Evolutionary conservation across 2,329 filamentous ascomycete species (phyloP).

Genomic region (Pseudogymnoascus pannorum): DNA sequence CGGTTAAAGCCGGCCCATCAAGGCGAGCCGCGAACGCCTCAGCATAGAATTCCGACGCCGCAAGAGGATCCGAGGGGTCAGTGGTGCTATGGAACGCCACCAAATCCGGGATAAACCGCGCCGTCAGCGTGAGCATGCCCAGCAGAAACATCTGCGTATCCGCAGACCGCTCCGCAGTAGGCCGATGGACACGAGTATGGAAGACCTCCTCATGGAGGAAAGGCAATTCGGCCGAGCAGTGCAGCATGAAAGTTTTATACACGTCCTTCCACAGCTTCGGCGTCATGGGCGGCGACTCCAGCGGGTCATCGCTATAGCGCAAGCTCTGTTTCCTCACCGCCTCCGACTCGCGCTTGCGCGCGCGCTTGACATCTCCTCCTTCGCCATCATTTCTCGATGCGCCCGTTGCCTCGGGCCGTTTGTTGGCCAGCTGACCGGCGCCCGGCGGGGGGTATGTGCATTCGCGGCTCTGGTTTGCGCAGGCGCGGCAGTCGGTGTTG

Average conservation of each 20-base stretch:
- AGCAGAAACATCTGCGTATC: conserved; percentile 53
- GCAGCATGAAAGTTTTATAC: conserved; percentile 61
- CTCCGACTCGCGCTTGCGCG: conserved; percentile 34
- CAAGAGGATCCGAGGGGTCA: conserved; percentile 38
- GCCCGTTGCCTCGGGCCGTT: conserved; percentile 23
- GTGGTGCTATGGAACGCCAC: conserved; percentile 38
- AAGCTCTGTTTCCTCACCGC: conserved; percentile 41
- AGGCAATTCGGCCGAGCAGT: conserved; percentile 65
- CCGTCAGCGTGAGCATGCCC: conserved; percentile 61
- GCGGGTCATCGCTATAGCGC: conserved; percentile 46
- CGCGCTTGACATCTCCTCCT: conserved; percentile 35
- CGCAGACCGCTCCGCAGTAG: conserved; percentile 29
- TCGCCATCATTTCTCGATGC: conserved; percentile 24
- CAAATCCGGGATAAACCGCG: conserved; percentile 57
- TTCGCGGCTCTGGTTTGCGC: conserved; percentile 62
- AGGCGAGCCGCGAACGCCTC: conserved; percentile 47
- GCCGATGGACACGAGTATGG: conserved; percentile 39
- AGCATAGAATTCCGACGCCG: conserved; percentile 59
- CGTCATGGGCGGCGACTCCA: conserved; percentile 56
- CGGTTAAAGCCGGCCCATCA: conserved; percentile 39
- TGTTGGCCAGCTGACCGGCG: conserved; percentile 27
- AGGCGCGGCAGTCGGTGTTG: conserved; percentile 65
- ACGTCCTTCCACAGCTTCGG: conserved; percentile 60
- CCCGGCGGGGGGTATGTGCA: conserved; percentile 61
- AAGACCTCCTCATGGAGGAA: conserved; percentile 64